A percentile compares a stretch with the other conserved stretches of the same genome.
These are phyloP conservation scores for Nannochloropsis salina DNA, from an alignment of 108 stramenopile genomes.

Conservation along the genomic window DNA sequence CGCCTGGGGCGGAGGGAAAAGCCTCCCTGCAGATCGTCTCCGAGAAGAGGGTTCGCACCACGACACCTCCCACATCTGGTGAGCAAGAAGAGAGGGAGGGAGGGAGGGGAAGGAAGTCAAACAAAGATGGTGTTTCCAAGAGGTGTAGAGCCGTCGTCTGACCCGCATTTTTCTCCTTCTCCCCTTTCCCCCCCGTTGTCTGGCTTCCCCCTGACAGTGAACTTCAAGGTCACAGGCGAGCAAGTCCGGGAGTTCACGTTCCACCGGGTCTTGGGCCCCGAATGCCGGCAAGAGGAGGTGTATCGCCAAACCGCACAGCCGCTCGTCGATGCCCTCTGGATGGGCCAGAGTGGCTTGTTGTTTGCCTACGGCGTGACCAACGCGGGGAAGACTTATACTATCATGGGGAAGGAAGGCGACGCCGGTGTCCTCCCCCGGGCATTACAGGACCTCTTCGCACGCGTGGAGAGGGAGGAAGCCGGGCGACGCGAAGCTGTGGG, in stretches of 20 bases:
- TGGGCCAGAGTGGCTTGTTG: slow-evolving; percentile 59
- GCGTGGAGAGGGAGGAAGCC: slow-evolving; percentile 24
- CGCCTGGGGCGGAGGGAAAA: background rate
- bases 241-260: slow-evolving; percentile 50
- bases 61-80: background rate
- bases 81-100: background rate
- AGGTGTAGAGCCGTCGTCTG: too few relatives aligned
- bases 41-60: background rate
- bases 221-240: background rate
- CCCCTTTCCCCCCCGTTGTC: background rate
- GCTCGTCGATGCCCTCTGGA: slow-evolving; percentile 42
- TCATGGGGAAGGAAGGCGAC: slow-evolving; percentile 65
- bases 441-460: slow-evolving; percentile 61
- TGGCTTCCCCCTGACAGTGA: background rate
- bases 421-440: slow-evolving; percentile 51
- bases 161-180: background rate
- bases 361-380: slow-evolving; percentile 98
- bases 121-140: too few relatives aligned
- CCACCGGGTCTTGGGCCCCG: slow-evolving; percentile 40
- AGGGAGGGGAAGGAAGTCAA: background rate
- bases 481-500: slow-evolving; percentile 23
- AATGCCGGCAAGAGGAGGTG: slow-evolving; percentile 41
- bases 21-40: background rate
- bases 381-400: slow-evolving; percentile 95
- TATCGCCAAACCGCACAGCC: slow-evolving; percentile 38